Percentiles rank a stretch among this genome's conserved stretches.
phyloP scores from a whole-genome alignment of 1,139 yeast genomes.

The Yamadazyma dendronema region DNA sequence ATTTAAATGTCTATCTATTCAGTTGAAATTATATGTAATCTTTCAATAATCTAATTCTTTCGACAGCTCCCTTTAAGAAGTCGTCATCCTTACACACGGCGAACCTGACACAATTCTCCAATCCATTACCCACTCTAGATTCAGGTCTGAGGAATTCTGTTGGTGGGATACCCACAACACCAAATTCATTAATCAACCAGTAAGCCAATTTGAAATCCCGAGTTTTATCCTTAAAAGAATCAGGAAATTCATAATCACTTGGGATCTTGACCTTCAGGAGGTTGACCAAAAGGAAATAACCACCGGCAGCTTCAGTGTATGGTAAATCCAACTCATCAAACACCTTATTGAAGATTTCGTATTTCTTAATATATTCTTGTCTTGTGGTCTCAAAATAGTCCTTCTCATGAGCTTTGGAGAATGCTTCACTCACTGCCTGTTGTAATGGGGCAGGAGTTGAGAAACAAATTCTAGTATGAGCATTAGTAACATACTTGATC shows the following conservation, averaged over 20 bases:
- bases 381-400: constrained; percentile 72
- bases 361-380: constrained; percentile 64
- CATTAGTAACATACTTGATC: constrained; percentile 78
- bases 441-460: constrained; percentile 92
- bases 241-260: constrained; percentile 68
- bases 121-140: constrained; percentile 66
- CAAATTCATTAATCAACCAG: constrained; percentile 89
- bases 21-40: constrained; percentile 38
- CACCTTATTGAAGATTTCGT: constrained; percentile 64
- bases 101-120: constrained; percentile 84
- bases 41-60: constrained; percentile 66
- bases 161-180: constrained; percentile 96
- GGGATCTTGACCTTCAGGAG: constrained; percentile 82
- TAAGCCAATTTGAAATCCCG: constrained; percentile 85
- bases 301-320: constrained; percentile 88
- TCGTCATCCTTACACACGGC: constrained; percentile 94
- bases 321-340: constrained; percentile 88
- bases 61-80: constrained; percentile 77
- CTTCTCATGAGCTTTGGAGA: constrained; percentile 57
- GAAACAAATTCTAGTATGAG: constrained; percentile 91
- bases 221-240: constrained; percentile 60
- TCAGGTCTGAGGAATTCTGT: constrained; percentile 73
- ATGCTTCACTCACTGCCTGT: constrained; percentile 83
- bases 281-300: constrained; percentile 87
- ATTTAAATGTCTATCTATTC: constrained; percentile 1